phyloP scores from a whole-genome alignment of 495 filamentous ascomycete species.

The Symbiotaphrina buchneri region DNA sequence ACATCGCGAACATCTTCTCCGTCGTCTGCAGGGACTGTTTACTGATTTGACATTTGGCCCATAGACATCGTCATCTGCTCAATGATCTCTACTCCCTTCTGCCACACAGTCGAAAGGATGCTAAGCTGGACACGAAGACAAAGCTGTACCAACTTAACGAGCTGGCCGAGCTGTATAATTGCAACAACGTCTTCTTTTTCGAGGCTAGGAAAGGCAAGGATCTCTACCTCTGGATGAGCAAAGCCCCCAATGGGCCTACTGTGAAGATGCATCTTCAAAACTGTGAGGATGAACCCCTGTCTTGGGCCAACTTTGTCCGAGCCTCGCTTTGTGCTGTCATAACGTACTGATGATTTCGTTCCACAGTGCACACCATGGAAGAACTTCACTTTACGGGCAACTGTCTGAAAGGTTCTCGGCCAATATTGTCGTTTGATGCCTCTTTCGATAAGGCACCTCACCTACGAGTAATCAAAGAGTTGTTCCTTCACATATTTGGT shows the following conservation, averaged over 20 bases:
- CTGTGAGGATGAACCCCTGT: conserved; percentile 8
- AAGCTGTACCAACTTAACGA: conserved; percentile 88
- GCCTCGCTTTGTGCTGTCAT: background rate
- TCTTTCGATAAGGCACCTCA: conserved; percentile 58
- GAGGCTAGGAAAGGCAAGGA: conserved; percentile 91
- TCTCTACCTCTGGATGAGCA: conserved; percentile 82
- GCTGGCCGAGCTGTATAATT: conserved; percentile 92
- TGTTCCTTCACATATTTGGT: conserved; percentile 80
- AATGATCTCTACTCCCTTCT: conserved; percentile 76
- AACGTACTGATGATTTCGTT: background rate
- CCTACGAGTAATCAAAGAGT: conserved; percentile 55
- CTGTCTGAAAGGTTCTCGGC: conserved; percentile 84
- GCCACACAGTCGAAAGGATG: conserved; percentile 81
- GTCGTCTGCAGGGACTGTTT: background rate
- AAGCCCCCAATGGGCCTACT: conserved; percentile 86
- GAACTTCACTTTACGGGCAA: conserved; percentile 95
- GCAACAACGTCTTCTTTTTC: conserved; percentile 95
- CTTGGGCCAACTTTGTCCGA: background rate
- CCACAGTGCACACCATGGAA: conserved; percentile 73
- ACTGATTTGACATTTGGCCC: background rate
- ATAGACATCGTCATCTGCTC: conserved; percentile 77
- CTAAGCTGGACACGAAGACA: conserved; percentile 89
- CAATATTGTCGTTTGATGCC: conserved; percentile 80
- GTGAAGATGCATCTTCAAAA: conserved; percentile 71
- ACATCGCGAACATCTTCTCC: background rate